Base-by-base conservation (phyloP, 129 eudicot genomes). In the Rutidosis leptorrhynchoides region DNA sequence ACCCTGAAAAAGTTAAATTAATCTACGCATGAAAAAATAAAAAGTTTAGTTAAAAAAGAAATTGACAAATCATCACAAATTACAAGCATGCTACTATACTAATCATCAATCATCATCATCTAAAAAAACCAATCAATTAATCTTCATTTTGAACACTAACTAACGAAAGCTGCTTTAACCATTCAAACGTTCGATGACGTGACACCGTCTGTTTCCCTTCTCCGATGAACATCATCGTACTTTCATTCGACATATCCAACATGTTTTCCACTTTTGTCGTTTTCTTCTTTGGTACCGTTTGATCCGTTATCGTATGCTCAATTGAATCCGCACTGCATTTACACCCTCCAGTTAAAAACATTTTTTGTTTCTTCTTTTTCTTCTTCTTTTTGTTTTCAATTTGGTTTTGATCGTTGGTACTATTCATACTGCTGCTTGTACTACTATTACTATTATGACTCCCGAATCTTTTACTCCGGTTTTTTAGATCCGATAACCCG, bases 131-230 rank as follows among this genome's bases (percentile, higher is more conserved):
- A 74, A 74, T 67, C 68, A 65, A 28, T 40, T 27, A 57, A 37
- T 29, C 72, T 49, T 56, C 79, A 48, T 72, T 81, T 6, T 73
- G 71, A 8, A 78, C 83, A 28, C 67, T 46, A 20, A 23, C 85
- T 28, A 75, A 68, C 58, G 96, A 84, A 73, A 94, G 87, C 83
- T 89, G 95, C 87, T 77, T 94, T 75, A 94, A 67, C 99, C 99
- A 94, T 76, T 94, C 99, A 79, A 84, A 94, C 79, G 99, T 94
- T 40, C 99, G 90, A 75, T 80, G 82, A 76, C 87, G 96, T 62
- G 98, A 88, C 73, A 74, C 53, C 45, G 75, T 69, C 63, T 79
- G 82, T 77, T 82, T 89, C 53, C 81, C 77, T 58, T 70, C 73
- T 19, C 16, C 46, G n/a, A 40, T 40, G 16, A 49, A 8, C 59